Evolutionary conservation across 139 green algal genomes (phyloP).

Genomic region (Edaphochlamys debaryana): DNA sequence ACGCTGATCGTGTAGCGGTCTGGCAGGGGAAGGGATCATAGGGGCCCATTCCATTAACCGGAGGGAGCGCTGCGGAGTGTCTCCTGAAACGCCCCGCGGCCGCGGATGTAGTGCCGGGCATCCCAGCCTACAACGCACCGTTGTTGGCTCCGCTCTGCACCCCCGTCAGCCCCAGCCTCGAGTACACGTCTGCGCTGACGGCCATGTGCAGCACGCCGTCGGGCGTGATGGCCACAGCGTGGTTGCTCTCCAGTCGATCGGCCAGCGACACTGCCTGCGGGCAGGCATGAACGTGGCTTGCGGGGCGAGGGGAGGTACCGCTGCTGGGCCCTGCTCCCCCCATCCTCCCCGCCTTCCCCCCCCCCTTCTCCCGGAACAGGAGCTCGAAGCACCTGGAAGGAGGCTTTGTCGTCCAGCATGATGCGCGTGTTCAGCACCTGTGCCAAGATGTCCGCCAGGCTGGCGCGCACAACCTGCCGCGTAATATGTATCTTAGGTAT

Average conservation of each 20-base stretch:
- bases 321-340: background rate
- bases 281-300: background rate
- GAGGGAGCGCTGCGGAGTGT: no score
- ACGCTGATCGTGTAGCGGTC: slow-evolving; percentile 30
- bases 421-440: background rate
- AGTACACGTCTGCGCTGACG: background rate
- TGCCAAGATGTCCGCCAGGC: slow-evolving; percentile 17
- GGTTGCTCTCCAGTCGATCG: slow-evolving; percentile 28
- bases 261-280: slow-evolving; percentile 20
- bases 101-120: background rate
- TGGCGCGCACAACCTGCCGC: slow-evolving; percentile 8
- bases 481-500: no score
- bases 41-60: no score
- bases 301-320: background rate
- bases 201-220: slow-evolving; percentile 21
- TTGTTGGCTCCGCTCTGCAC: background rate
- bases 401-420: background rate
- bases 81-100: no score
- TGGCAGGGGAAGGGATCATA: background rate
- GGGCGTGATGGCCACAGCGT: slow-evolving; percentile 19
- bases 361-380: background rate
- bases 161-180: slow-evolving; percentile 15
- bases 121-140: background rate
- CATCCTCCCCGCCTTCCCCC: no score
- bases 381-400: background rate